These are phyloP conservation scores for Protostelium mycophagum DNA, from an alignment of 78 protist species.

Conservation along the genomic window DNA sequence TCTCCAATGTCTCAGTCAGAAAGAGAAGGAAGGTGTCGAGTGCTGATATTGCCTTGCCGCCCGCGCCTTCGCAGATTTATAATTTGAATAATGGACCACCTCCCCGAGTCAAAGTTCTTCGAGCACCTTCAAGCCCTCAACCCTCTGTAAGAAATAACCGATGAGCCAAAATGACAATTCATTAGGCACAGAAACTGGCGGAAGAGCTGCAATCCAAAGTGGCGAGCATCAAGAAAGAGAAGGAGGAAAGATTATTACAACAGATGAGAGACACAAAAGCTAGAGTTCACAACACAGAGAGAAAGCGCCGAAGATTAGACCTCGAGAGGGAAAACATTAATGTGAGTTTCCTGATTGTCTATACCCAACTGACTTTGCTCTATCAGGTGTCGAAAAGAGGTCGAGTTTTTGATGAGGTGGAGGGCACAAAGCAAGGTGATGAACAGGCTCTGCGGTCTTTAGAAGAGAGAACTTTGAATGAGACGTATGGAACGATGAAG, in stretches of 20 bases:
- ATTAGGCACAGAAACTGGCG: not conserved
- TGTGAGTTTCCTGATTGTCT: not conserved
- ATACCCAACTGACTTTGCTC: not conserved
- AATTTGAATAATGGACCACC: too few relatives aligned
- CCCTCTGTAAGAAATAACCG: not conserved
- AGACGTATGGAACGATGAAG: not conserved
- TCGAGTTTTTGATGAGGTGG: not conserved
- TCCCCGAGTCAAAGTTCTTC: not conserved
- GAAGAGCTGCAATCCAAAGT: not conserved
- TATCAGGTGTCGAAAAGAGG: not conserved
- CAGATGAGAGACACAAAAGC: not conserved
- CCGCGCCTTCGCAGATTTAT: too few relatives aligned
- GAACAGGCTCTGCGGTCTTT: not conserved
- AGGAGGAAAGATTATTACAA: not conserved
- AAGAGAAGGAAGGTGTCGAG: too few relatives aligned
- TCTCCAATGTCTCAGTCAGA: too few relatives aligned
- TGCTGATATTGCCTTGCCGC: too few relatives aligned
- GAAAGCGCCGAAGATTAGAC: not conserved
- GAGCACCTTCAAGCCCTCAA: not conserved
- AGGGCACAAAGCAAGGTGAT: not conserved
- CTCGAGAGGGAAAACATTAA: not conserved
- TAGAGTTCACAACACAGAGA: not conserved
- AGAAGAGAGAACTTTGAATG: not conserved
- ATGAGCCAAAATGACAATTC: not conserved
- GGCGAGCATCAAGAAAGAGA: not conserved